Base-by-base conservation (phyloP, 345 rosid species). In the Citrus glauca region DNA sequence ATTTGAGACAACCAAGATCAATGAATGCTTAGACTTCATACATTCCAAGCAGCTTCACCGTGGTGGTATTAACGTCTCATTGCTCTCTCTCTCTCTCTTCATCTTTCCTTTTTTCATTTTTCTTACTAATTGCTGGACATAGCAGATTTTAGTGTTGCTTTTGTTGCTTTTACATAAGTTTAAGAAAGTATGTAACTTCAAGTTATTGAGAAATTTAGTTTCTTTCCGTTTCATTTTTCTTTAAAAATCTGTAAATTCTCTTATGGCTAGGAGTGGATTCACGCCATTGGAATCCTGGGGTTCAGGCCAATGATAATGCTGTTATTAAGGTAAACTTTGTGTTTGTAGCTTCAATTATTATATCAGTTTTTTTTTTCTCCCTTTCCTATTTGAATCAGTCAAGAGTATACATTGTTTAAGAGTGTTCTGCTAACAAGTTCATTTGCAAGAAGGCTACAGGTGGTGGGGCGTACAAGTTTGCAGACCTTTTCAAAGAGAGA, bases 391-490 rank as follows among this genome's bases (percentile, higher is more conserved):
- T 33, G 30, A 53, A 22, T 71, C 61, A 66, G 27, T 53, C 9
- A 20, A 20, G 22, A 68, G 5, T 24, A 59, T 82, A 16, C 63
- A 28, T 70, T 35, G 62, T 69, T 62, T 22, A 48, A 67, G 27
- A 69, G 37, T 73, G 70, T 78, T 72, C 67, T 70, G 66, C 76
- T 79, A 78, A 84, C 77, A 77, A 80, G 76, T 66, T 81, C 72
- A 78, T 84, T 77, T 85, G 73, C 79, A 86, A 80, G 85, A 88
- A 96, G 99, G 99, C 98, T 83, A 96, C 99, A 77, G 99, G 99
- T 20, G 99, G 99, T 10, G 98, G 99, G 80, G 99, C 99, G 35
- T 92, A 80, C 88, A 96, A 94, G 88, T 96, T 85, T 77, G 85
- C 98, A 2, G 98, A 96, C 82, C 88, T 96, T 71, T 96, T 96